Evolutionary conservation across 192 early-diverging fungal species (phyloP), one percentile per base, ranked within the genome.

Genomic region (Podila verticillata): DNA sequence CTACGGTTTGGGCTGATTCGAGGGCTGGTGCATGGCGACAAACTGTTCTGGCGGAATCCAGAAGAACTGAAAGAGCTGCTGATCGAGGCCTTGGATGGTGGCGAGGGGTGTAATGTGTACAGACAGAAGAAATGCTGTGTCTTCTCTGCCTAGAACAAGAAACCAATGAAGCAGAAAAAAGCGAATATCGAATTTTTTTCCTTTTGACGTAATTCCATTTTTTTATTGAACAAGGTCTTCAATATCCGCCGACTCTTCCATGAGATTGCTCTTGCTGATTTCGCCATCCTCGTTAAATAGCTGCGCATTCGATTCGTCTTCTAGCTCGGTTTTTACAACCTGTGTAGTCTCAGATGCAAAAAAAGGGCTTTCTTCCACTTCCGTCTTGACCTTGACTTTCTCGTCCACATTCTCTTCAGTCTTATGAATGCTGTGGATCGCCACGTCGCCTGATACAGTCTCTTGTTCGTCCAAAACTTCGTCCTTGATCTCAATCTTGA

Each of bases 171-270:
- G 36, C 1, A 54, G 7, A 35, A 4, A 15, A 17, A 32, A 29
- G 35, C 49, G 34, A 2, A 47, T n/a, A 20, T n/a, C n/a, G 35
- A 4, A n/a, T n/a, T n/a, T n/a, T n/a, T n/a, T n/a, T n/a, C n/a
- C n/a, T n/a, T n/a, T n/a, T n/a, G n/a, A n/a, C n/a, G n/a, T n/a
- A n/a, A n/a, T n/a, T n/a, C n/a, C n/a, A n/a, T n/a, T n/a, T n/a
- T 59, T 26, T 63, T 54, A 57, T 10, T 47, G 44, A 12, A 80
- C 61, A 10, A 80, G 61, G 29, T 80, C 77, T 15, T 80, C 77
- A 31, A 80, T 80, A 30, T 80, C 77, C 20, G 48, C 61, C 58
- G 51, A 24, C 7, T 68, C 70, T 22, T 59, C 51, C 3, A 44
- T 47, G 17, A 80, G 19, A 12, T 72, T 67, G 19, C 64, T 67